These are phyloP conservation scores for Cladophialophora yegresii DNA, from an alignment of 2,329 filamentous ascomycete genomes.

Conservation along the genomic window DNA sequence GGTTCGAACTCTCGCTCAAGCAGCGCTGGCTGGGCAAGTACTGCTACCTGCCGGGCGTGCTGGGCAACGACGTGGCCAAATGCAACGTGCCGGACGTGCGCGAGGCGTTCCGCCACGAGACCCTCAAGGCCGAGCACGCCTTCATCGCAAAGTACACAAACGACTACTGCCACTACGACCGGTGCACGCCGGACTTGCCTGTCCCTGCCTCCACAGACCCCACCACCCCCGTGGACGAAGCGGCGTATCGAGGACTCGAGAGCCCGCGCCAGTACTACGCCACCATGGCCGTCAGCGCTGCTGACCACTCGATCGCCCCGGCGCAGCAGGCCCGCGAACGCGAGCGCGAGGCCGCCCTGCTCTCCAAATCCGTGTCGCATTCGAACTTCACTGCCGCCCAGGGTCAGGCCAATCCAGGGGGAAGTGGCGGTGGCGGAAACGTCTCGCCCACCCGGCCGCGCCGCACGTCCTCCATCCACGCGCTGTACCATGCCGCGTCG, in stretches of 20 bases:
- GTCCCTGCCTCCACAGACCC: too few relatives aligned
- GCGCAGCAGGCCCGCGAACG: conserved; percentile 30
- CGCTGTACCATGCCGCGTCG: conserved; percentile 13
- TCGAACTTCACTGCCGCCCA: not conserved
- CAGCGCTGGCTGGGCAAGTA: conserved; percentile 84
- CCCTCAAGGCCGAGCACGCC: conserved; percentile 75
- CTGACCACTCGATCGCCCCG: conserved; percentile 33
- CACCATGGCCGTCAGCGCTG: conserved; percentile 31
- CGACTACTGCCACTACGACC: conserved; percentile 35
- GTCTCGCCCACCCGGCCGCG: conserved; percentile 30
- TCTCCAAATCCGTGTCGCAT: conserved; percentile 15
- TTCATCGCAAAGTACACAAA: conserved; percentile 51
- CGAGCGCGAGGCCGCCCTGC: conserved; percentile 15
- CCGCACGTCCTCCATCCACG: conserved; percentile 25
- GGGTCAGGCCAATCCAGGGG: not conserved
- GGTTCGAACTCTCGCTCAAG: conserved; percentile 87
- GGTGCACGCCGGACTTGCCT: conserved; percentile 36
- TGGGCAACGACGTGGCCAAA: conserved; percentile 90
- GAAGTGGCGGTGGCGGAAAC: conserved; percentile 8
- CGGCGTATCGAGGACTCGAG: conserved; percentile 30
- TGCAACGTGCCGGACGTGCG: conserved; percentile 94
- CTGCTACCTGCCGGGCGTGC: conserved; percentile 74
- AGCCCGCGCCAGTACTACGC: conserved; percentile 37
- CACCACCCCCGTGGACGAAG: conserved; percentile 28
- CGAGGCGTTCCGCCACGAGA: conserved; percentile 86